Evolutionary conservation across 2,329 filamentous ascomycete genomes (phyloP), one percentile per base, ranked within the genome.

Genomic region (Arthrobotrys entomopaga): DNA sequence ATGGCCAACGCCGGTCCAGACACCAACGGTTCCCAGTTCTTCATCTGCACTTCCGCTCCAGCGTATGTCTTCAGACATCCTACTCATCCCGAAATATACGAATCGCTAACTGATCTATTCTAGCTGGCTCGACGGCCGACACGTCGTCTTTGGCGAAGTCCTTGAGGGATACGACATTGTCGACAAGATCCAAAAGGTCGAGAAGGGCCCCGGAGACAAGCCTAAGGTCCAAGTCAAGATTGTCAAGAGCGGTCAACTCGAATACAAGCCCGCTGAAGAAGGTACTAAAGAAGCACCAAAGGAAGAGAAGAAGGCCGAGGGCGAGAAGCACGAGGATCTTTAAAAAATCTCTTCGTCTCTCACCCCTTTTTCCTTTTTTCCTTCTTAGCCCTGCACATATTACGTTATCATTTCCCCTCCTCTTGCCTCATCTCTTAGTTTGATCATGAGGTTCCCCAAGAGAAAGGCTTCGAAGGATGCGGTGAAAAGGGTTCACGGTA

Each of bases 1-100:
- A 95, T 92, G 91, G 91, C 90, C 83, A 93, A 93, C 84, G 87
- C 90, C 75, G 91, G 91, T 82, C 87, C 88, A 82, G 91, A 95
- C 83, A 95, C 91, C 85, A 93, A 93, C 81, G 91, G 91, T 81
- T 92, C 90, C 71, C 91, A 95, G 82, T 95, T 95, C 86, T 95
- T 95, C 86, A 93, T 95, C 82, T 95, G 92, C 80, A 94, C 91
- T 78, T 89, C 89, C 80, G 61, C 89, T n/a, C 98, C 95, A 11
- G 89, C 80, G 72, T 74, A 67, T 7, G 4, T 19, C 38, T 22
- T 16, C 1, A 16, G 10, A 22, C 19, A 7, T 11, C 19, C 3
- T 38, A 15, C 24, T 11, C 11, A 46, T 1, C n/a, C 15, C n/a
- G 13, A 38, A 2, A 34, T 10, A 34, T 34, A 34, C 2, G 2